phyloP scores from a whole-genome alignment of 2,329 filamentous ascomycete genomes.

The Chalaropsis ovoidea region DNA sequence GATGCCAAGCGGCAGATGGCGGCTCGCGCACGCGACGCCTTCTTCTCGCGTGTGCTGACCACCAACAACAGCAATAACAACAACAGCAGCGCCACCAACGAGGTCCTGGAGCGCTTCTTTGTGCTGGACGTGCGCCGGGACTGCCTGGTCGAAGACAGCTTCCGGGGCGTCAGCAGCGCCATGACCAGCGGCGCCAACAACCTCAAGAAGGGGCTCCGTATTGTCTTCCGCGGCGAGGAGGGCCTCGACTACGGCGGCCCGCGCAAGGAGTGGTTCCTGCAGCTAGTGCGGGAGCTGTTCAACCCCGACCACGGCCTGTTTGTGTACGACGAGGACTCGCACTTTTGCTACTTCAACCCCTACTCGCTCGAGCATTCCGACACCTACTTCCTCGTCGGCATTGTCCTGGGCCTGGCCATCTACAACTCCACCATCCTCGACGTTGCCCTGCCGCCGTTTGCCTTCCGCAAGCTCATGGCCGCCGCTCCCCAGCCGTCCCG shows the following conservation, averaged over 20 bases:
- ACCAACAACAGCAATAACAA: constrained; percentile 48
- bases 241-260: constrained; percentile 83
- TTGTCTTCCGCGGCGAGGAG: constrained; percentile 80
- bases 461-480: constrained; percentile 76
- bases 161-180: constrained; percentile 74
- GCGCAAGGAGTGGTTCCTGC: constrained; percentile 88
- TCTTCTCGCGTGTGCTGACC: constrained; percentile 78
- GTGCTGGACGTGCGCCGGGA: constrained; percentile 69
- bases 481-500: constrained; percentile 52
- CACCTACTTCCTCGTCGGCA: constrained; percentile 82
- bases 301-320: constrained; percentile 89
- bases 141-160: constrained; percentile 78
- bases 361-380: constrained; percentile 82
- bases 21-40: constrained; percentile 75
- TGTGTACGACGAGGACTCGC: constrained; percentile 80
- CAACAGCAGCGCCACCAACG: constrained; percentile 51
- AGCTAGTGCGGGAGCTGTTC: constrained; percentile 81
- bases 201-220: constrained; percentile 79
- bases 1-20: constrained; percentile 86
- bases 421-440: constrained; percentile 93
- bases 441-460: constrained; percentile 76
- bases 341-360: constrained; percentile 88
- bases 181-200: constrained; percentile 72
- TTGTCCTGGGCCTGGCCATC: constrained; percentile 78
- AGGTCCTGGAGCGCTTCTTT: constrained; percentile 47